Conservation (phyloP, 2,329 filamentous ascomycete genomes). For the Aspergillus calidoustus region DNA sequence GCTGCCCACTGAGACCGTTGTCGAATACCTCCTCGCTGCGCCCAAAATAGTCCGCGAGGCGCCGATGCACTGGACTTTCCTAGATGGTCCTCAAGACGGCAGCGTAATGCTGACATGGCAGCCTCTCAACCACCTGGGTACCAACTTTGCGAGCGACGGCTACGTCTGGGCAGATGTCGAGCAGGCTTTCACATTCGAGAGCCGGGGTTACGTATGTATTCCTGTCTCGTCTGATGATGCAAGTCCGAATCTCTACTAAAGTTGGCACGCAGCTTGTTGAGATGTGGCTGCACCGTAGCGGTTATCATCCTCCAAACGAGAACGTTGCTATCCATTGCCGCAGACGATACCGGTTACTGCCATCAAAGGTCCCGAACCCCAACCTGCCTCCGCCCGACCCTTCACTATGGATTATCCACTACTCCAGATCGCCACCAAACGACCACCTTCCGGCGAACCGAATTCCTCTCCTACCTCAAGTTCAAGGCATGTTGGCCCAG, state of each 20-base stretch:
- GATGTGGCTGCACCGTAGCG: slow-evolving; percentile 79
- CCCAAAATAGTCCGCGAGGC: slow-evolving; percentile 83
- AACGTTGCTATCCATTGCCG: slow-evolving; percentile 75
- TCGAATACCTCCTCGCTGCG: slow-evolving; percentile 80
- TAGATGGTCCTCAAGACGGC: slow-evolving; percentile 80
- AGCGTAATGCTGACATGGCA: slow-evolving; percentile 89
- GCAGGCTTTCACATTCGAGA: slow-evolving; percentile 74
- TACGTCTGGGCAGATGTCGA: slow-evolving; percentile 89
- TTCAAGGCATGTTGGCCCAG: slow-evolving; percentile 48
- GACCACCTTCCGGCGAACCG: slow-evolving; percentile 71
- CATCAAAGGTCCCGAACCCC: slow-evolving; percentile 70
- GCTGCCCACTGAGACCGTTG: slow-evolving; percentile 75
- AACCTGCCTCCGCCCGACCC: slow-evolving; percentile 75
- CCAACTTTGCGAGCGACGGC: slow-evolving; percentile 85
- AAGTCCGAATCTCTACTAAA: slow-evolving; percentile 7
- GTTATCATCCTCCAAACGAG: slow-evolving; percentile 76
- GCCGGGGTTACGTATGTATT: slow-evolving; percentile 65
- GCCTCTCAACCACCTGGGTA: slow-evolving; percentile 70
- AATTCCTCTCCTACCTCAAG: slow-evolving; percentile 53
- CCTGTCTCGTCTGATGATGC: neutral
- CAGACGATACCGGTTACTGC: slow-evolving; percentile 81
- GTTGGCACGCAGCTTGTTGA: slow-evolving; percentile 73
- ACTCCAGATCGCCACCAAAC: slow-evolving; percentile 74
- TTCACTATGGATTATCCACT: slow-evolving; percentile 89
- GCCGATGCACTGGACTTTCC: slow-evolving; percentile 91